Evolutionary conservation across 106 monocot species (phyloP).

Genomic region (Ottelia alismoides): DNA sequence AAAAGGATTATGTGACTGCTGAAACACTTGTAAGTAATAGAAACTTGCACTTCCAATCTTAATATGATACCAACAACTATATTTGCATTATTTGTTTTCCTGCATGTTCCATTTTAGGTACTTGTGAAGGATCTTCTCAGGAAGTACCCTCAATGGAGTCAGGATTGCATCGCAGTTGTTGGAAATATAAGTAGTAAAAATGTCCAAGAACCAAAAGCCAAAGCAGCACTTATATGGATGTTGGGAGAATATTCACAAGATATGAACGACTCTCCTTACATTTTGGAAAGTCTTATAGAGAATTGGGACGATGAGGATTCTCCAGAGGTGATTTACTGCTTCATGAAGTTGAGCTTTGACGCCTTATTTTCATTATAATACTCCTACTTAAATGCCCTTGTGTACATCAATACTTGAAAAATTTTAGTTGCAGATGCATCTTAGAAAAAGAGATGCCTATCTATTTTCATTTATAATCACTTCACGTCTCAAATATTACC

Average conservation of each 20-base stretch:
- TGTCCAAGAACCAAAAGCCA: conserved; percentile 94
- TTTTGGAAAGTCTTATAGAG: conserved; percentile 85
- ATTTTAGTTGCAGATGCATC: too few relatives aligned
- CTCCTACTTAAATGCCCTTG: too few relatives aligned
- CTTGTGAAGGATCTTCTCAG: conserved; percentile 94
- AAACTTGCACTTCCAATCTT: too few relatives aligned
- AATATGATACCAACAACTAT: too few relatives aligned
- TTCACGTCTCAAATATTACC: too few relatives aligned
- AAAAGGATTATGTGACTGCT: conserved; percentile 97
- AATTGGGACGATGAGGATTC: conserved; percentile 93
- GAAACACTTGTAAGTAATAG: conserved; percentile 72
- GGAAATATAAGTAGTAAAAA: conserved; percentile 99
- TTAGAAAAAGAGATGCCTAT: too few relatives aligned
- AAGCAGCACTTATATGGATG: conserved; percentile 98
- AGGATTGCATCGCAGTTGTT: conserved; percentile 98
- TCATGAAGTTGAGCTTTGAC: too few relatives aligned
- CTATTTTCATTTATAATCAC: too few relatives aligned
- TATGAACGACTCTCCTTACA: conserved; percentile 92
- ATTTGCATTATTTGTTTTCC: too few relatives aligned
- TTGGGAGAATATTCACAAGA: conserved; percentile 97
- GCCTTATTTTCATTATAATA: too few relatives aligned
- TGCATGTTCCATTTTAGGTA: conserved; percentile 34
- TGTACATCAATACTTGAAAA: too few relatives aligned
- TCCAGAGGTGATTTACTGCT: conserved; percentile 79
- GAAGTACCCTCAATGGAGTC: conserved; percentile 99